Conservation (phyloP, 2,329 filamentous ascomycete species). For the Microcyclospora pomicola region DNA sequence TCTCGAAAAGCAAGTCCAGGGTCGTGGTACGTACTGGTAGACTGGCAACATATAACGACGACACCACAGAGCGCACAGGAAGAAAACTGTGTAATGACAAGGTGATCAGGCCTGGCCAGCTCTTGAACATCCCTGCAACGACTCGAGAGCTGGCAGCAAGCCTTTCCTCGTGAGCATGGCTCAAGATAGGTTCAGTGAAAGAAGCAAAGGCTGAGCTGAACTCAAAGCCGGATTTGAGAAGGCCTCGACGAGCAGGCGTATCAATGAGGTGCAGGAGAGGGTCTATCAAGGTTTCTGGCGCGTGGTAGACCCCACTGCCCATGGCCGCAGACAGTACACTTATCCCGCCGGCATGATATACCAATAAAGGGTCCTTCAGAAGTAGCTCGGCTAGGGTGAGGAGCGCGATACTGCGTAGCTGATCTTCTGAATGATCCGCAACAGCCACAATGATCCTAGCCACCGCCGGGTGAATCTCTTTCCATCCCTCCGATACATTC, state of each 20-base stretch:
- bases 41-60: constrained; percentile 47
- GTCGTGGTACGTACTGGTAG: constrained; percentile 56
- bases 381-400: constrained; percentile 88
- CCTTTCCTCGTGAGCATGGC: constrained; percentile 44
- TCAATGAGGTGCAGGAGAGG: constrained; percentile 88
- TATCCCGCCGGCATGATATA: constrained; percentile 74
- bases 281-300: constrained; percentile 73
- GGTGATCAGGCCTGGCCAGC: constrained; percentile 83
- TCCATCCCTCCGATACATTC: constrained; percentile 83
- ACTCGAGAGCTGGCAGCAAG: constrained; percentile 82
- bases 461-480: constrained; percentile 74
- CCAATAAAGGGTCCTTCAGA: constrained; percentile 66
- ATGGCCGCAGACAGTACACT: constrained; percentile 82
- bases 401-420: constrained; percentile 77
- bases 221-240: constrained; percentile 76
- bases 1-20: constrained; percentile 72
- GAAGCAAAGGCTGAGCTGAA: constrained; percentile 75
- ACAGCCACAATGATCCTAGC: constrained; percentile 83
- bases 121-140: constrained; percentile 81
- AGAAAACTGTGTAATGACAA: constrained; percentile 80
- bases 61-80: constrained; percentile 67
- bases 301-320: constrained; percentile 79
- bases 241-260: constrained; percentile 63
- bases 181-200: constrained; percentile 66
- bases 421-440: constrained; percentile 73